A percentile compares a stretch with the other conserved stretches of the same genome.
phyloP scores from a whole-genome alignment of 2,329 filamentous ascomycete genomes.

The Thelonectria olida region DNA sequence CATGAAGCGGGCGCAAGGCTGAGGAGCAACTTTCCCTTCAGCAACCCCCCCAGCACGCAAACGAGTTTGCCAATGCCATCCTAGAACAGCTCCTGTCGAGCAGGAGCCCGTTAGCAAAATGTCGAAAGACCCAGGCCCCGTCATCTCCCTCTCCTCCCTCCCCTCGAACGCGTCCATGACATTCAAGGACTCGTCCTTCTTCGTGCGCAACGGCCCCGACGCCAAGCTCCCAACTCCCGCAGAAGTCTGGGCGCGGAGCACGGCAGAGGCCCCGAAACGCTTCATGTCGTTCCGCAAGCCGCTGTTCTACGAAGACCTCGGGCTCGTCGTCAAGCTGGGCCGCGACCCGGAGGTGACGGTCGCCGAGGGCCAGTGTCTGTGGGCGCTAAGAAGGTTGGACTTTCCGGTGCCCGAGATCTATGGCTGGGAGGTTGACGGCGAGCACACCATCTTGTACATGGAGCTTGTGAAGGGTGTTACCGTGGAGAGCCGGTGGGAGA shows the following conservation, averaged over 20 bases:
- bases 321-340: conserved; percentile 25
- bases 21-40: too few relatives aligned
- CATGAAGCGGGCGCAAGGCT: too few relatives aligned
- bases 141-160: neutral
- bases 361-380: conserved; percentile 20
- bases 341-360: neutral
- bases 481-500: neutral
- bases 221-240: neutral
- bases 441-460: neutral
- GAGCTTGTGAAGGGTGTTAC: neutral
- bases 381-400: neutral
- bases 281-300: too few relatives aligned
- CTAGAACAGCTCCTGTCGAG: too few relatives aligned
- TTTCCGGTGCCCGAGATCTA: neutral
- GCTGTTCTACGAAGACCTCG: conserved; percentile 19
- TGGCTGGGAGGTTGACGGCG: neutral
- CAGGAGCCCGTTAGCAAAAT: too few relatives aligned
- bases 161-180: neutral
- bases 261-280: too few relatives aligned
- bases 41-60: too few relatives aligned
- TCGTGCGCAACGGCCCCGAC: neutral
- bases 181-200: neutral
- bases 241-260: neutral
- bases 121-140: too few relatives aligned
- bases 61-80: too few relatives aligned